Base-by-base conservation (phyloP, 2,329 filamentous ascomycete species). In the Diaporthe citri region DNA sequence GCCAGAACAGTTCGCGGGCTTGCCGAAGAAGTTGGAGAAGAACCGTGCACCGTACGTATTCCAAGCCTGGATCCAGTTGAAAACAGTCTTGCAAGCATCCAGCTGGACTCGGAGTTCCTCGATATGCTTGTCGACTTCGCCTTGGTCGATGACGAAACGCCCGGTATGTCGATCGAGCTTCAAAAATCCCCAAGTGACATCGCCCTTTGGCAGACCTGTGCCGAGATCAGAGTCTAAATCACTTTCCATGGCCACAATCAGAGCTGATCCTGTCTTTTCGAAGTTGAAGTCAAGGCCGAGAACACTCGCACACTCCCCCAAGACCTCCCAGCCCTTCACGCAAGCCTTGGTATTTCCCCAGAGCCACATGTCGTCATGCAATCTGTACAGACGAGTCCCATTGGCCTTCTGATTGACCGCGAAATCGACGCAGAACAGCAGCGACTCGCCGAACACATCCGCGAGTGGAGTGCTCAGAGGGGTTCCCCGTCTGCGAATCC, bases 331-430 rank as follows among this genome's bases (percentile, higher is more conserved):
- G 1, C 87, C 89, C 52, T 84, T 82, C 36, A 84, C 82, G 70
- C 88, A 89, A 20, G 83, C 85, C 8, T 83, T 76, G 43, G 88
- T 85, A 15, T 86, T 82, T 8, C 89, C 88, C 89, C 90, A 92
- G 76, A 92, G 88, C 90, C 90, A 93, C 76, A 92, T 87, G 79
- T 93, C 91, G 78, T 93, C 91, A 76, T 92, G 89, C 55, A 92
- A 83, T 10, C 91, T 88, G 77, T 91, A 91, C 46, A 93, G 82
- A 34, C 87, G 85, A 1, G 84, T 83, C 0, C 90, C 90, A 20
- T 85, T 78, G 0, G 90, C 88, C 17, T 83, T 82, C 76, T 88
- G 86, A 75, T 92, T 92, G 74, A 93, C 87, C 0, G 90, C 86
- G 77, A 89, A 91, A 78, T 93, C 91, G 79, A 93, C 86, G 77